A percentile compares a stretch with the other conserved stretches of the same genome.
Conservation (phyloP, 2,329 filamentous ascomycete genomes). For the Lojkania enalia region DNA sequence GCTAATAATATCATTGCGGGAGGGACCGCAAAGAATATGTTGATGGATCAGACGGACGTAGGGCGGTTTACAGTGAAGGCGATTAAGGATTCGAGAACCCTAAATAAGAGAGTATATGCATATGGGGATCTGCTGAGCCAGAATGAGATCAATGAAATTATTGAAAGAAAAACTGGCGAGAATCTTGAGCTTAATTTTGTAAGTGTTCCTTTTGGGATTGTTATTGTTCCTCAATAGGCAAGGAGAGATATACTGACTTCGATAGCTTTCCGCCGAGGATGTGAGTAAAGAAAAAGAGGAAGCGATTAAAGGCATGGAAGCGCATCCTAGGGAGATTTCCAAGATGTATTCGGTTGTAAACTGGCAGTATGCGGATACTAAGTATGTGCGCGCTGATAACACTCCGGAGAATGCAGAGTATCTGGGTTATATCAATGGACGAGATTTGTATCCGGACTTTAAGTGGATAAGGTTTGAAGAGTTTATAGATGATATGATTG, state of each 20-base stretch:
- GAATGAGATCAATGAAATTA: slow-evolving; percentile 51
- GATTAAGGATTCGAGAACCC: slow-evolving; percentile 55
- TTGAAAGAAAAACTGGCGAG: slow-evolving; percentile 57
- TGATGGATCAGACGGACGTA: slow-evolving; percentile 58
- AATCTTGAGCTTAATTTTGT: slow-evolving; percentile 46
- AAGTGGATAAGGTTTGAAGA: slow-evolving; percentile 28
- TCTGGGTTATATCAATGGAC: slow-evolving; percentile 57
- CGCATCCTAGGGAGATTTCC: too few species aligned
- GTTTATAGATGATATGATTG: slow-evolving; percentile 48
- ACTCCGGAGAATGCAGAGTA: slow-evolving; percentile 57
- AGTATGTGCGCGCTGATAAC: slow-evolving; percentile 60
- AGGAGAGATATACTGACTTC: too few species aligned
- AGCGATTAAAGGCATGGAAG: too few species aligned
- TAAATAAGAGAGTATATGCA: slow-evolving; percentile 57
- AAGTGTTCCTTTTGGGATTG: too few species aligned
- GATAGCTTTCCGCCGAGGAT: too few species aligned
- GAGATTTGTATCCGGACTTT: slow-evolving; percentile 60
- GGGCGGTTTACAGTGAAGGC: slow-evolving; percentile 57
- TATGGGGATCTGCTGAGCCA: slow-evolving; percentile 53
- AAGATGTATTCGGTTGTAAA: too few species aligned
- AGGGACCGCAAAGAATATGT: slow-evolving; percentile 48
- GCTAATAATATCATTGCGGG: slow-evolving; percentile 48
- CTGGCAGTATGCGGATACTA: slow-evolving; percentile 15
- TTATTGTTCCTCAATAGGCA: too few species aligned
- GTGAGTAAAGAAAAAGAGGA: too few species aligned